phyloP scores from a whole-genome alignment of 2,329 filamentous ascomycete species.

The Aspergillus jensenii region DNA sequence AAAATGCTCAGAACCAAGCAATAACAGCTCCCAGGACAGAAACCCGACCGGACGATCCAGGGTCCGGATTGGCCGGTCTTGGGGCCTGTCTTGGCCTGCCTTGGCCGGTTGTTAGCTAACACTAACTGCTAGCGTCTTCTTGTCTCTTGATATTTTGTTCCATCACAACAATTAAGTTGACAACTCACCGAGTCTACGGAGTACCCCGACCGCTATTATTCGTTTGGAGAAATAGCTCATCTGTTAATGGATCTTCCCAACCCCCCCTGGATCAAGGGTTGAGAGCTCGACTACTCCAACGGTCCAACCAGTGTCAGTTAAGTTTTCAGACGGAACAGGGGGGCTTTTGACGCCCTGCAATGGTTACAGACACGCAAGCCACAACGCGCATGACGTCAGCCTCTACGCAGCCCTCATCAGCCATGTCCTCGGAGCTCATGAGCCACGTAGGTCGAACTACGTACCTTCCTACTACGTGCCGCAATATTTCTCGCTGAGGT shows the following conservation, averaged over 20 bases:
- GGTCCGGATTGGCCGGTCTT: background rate
- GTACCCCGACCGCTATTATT: too few species aligned
- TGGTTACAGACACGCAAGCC: background rate
- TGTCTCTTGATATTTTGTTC: background rate
- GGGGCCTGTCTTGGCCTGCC: background rate
- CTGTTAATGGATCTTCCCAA: background rate
- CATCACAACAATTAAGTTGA: background rate
- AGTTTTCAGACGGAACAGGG: too few species aligned
- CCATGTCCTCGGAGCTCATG: background rate
- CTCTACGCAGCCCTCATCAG: background rate
- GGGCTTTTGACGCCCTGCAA: too few species aligned
- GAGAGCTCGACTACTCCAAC: background rate
- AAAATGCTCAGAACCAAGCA: background rate
- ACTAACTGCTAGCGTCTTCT: background rate
- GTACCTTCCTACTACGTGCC: background rate
- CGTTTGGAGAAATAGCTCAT: background rate
- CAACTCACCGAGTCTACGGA: too few species aligned
- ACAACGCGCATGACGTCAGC: background rate
- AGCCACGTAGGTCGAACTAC: too few species aligned
- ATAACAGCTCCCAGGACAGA: background rate
- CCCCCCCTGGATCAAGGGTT: background rate
- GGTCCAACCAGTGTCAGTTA: too few species aligned
- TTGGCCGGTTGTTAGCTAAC: background rate
- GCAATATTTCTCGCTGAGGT: background rate
- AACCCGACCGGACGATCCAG: background rate